Base-by-base conservation (phyloP, 129 eudicot genomes). In the Artemisia tridentata region DNA sequence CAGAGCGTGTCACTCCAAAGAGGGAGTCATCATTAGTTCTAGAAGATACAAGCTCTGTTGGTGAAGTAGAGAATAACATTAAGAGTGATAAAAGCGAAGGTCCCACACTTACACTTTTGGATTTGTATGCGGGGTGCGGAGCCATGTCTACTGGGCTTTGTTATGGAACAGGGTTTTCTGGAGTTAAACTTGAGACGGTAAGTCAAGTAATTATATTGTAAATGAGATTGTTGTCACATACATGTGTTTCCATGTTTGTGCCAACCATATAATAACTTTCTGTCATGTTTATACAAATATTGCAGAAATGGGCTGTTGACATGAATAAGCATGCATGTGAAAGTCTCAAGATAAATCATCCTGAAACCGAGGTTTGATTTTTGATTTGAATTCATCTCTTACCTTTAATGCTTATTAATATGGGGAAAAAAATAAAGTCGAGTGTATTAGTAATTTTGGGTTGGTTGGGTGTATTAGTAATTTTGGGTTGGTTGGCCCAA, bases 61-160 rank as follows among this genome's bases (percentile, higher is more conserved):
- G 80, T 20, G 69, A 25, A 62, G 69, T 63, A 50, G 77, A 45
- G 66, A 59, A 38, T 19, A 69, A 4, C 54, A 64, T 51, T 3
- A 20, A 34, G 7, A 7, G 0, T 38, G 6, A 46, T 23, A 56
- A 18, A 69, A 45, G 2, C 64, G 64, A 61, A 43, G 74, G 69
- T 48, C 56, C 75, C 27, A 59, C 68, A 18, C 48, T 69, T 80
- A 74, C 75, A 3, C 62, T 86, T 11, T 69, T 86, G 27, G 91
- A 86, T 43, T 65, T 86, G 27, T 86, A 86, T 53, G 78, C 85
- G 2, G 91, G 91, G 19, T 86, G 91, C 67, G 91, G 91, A 49
- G 91, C 85, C 3, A 83, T 86, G 85, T 85, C 90, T 23, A 80
- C 90, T 3, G 90, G 90, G 18, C 84, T 85, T 20, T 80, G 85